Evolutionary conservation across 805 yeast genomes (phyloP).

Genomic region (Teunomyces barrocoloradensis): DNA sequence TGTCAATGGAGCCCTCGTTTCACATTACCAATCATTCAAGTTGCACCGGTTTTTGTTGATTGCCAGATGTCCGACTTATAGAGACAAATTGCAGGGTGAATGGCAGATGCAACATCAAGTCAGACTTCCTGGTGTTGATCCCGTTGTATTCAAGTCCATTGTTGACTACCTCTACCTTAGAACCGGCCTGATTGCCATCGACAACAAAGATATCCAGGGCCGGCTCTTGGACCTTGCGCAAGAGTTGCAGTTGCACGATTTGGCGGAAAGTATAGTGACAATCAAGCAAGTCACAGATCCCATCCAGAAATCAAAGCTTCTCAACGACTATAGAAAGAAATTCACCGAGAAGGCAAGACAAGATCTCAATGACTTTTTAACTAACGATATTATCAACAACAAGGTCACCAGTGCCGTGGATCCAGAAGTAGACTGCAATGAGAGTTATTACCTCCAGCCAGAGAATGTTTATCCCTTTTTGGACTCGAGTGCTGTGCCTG

Average conservation of each 20-base stretch:
- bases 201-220: slow-evolving; percentile 12
- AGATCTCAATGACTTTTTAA: slow-evolving; percentile 30
- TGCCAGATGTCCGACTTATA: slow-evolving; percentile 30
- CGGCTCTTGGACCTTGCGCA: slow-evolving; percentile 29
- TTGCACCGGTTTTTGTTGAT: slow-evolving; percentile 34
- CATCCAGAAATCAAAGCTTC: slow-evolving; percentile 25
- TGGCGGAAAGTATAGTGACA: slow-evolving; percentile 33
- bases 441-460: slow-evolving; percentile 17
- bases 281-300: slow-evolving; percentile 21
- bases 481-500: slow-evolving; percentile 36
- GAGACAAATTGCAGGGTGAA: slow-evolving; percentile 16
- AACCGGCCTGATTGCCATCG: slow-evolving; percentile 31
- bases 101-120: slow-evolving; percentile 19
- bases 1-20: slow-evolving; percentile 11
- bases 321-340: slow-evolving; percentile 28
- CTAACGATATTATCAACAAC: slow-evolving; percentile 18
- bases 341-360: slow-evolving; percentile 35
- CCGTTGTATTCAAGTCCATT: slow-evolving; percentile 19
- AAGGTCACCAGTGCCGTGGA: slow-evolving; percentile 11
- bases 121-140: slow-evolving; percentile 17
- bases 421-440: slow-evolving; percentile 30
- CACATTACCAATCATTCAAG: slow-evolving; percentile 14
- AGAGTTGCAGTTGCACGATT: slow-evolving; percentile 31
- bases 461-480: slow-evolving; percentile 22
- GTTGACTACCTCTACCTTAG: slow-evolving; percentile 32